Evolutionary conservation across 2,329 filamentous ascomycete genomes (phyloP).

Genomic region (Alternaria metachromatica): DNA sequence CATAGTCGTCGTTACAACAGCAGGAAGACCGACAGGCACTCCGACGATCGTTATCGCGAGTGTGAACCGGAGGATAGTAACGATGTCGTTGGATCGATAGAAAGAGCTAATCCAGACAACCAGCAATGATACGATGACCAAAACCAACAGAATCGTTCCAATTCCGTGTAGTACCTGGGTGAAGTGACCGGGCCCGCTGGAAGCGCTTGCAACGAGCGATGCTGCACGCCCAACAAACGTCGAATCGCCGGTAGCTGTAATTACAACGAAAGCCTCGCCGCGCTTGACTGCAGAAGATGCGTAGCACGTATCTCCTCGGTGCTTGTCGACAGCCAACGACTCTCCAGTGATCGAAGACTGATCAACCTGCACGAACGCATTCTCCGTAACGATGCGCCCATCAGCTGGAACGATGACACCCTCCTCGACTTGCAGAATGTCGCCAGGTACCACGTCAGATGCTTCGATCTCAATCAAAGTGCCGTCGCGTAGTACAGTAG

Average conservation of each 20-base stretch:
- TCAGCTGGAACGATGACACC: conserved; percentile 92
- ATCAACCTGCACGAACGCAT: conserved; percentile 86
- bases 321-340: conserved; percentile 89
- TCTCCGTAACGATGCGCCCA: conserved; percentile 82
- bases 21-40: conserved; percentile 90
- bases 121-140: conserved; percentile 81
- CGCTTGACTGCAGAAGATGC: conserved; percentile 89
- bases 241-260: conserved; percentile 85
- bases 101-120: conserved; percentile 87
- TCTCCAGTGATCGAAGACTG: conserved; percentile 92
- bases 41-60: conserved; percentile 89
- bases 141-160: conserved; percentile 77
- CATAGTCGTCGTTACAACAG: conserved; percentile 94
- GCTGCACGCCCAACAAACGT: conserved; percentile 90
- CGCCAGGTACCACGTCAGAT: conserved; percentile 83
- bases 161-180: conserved; percentile 90
- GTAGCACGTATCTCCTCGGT: conserved; percentile 80
- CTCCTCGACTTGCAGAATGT: conserved; percentile 89
- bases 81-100: conserved; percentile 84
- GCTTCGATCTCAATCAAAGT: conserved; percentile 80
- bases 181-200: conserved; percentile 80
- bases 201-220: conserved; percentile 80
- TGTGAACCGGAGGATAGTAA: conserved; percentile 81
- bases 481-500: conserved; percentile 83
- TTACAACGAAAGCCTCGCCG: conserved; percentile 82